Evolutionary conservation across 176 grass and related monocot genomes (phyloP), one percentile per base, ranked within the genome.

Genomic region (Triticum dicoccoides): DNA sequence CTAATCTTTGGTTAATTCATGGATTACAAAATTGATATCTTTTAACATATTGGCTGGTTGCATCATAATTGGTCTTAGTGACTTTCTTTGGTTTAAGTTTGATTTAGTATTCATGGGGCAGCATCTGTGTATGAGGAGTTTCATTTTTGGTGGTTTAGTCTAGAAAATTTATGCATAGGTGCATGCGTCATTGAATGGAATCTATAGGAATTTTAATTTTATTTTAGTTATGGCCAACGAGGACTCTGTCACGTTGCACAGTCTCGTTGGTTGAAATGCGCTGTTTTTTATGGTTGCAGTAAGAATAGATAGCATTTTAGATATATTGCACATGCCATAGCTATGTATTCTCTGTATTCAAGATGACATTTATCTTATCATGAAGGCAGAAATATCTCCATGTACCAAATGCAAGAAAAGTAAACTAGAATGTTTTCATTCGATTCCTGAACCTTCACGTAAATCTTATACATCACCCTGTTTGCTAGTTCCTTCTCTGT

Each of bases 361-460:
- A 84, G 9, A 73, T 2, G 33, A 75, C 3, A 65, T 74, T 66
- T 80, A 3, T 70, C 29, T 35, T 67, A 56, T 66, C 25, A 51
- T 49, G 38, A 44, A 65, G n/a, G 4, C 66, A 63, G 8, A 37
- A 23, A 54, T 21, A 24, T 47, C 33, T 14, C 8, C 17, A 25
- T 70, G 47, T 61, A 11, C n/a, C 17, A 54, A 41, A 12, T 75
- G 12, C 42, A 69, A 80, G 74, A 67, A 27, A 1, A 79, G 49
- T 70, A 76, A 75, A 72, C 14, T 65, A 73, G 24, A 83, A 59
- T 5, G 8, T 42, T 69, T 86, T 17, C 56, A 44, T 67, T 78
- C 18, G 59, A 24, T 73, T 77, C 13, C n/a, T 73, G 10, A 33
- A 15, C 35, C 61, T 63, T 69, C 30, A 25, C 3, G 2, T 81